Evolutionary conservation across 225 moss, liverwort and hornwort species (phyloP).

Genomic region (Bryum argenteum): DNA sequence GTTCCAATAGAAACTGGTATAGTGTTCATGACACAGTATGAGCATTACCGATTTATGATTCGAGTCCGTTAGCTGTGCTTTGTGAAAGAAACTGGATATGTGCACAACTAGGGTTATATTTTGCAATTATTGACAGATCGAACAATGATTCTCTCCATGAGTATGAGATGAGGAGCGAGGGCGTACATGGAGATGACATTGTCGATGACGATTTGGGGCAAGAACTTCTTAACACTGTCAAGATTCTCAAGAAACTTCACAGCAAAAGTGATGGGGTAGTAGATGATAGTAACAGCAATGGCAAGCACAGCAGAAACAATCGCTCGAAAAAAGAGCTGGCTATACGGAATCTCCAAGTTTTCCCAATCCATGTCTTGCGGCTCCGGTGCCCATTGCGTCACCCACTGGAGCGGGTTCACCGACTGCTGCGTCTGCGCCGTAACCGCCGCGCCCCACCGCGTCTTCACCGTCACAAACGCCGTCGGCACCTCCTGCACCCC

Average conservation of each 20-base stretch:
- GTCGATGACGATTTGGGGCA: slow-evolving; percentile 42
- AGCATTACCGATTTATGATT: no score
- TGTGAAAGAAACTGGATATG: no score
- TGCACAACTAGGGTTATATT: no score
- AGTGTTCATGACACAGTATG: no score
- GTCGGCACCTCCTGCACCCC: slow-evolving; percentile 69
- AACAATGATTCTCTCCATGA: background rate
- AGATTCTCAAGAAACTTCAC: slow-evolving; percentile 47
- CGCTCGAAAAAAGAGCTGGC: slow-evolving; percentile 59
- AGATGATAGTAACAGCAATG: slow-evolving; percentile 53
- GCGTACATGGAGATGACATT: slow-evolving; percentile 45
- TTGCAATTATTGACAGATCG: no score
- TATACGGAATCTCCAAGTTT: slow-evolving; percentile 66
- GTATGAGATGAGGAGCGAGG: background rate
- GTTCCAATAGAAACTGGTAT: no score
- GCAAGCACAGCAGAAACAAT: slow-evolving; percentile 53
- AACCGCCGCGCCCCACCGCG: slow-evolving; percentile 78
- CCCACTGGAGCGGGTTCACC: slow-evolving; percentile 72
- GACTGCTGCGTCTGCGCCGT: slow-evolving; percentile 83
- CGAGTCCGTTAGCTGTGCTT: no score
- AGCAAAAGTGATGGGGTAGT: slow-evolving; percentile 38
- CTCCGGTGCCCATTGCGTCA: slow-evolving; percentile 88
- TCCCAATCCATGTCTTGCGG: slow-evolving; percentile 83
- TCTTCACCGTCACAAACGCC: slow-evolving; percentile 73
- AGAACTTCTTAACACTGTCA: slow-evolving; percentile 38